Base-by-base conservation (phyloP, 2,329 filamentous ascomycete species). In the Raffaelea ambrosiae region DNA sequence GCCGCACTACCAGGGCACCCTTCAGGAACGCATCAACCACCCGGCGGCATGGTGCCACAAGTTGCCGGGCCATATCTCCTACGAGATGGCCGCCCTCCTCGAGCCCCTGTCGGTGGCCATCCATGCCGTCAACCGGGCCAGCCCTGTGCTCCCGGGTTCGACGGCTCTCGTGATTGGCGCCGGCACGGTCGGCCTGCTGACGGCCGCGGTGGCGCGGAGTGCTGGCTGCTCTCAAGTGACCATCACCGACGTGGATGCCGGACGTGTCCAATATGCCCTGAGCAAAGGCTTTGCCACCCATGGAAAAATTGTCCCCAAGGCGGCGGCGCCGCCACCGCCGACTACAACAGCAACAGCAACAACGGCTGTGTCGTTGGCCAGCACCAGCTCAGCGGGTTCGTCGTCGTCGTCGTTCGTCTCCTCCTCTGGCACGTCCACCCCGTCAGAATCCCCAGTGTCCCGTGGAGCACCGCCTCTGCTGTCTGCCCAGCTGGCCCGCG, bases 91-190 rank as follows among this genome's bases (percentile, higher is more conserved):
- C 10, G 77, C 79, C 20, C 69, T 83, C 3, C 67, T 83, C 2
- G 79, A 83, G 58, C 79, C 79, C 1, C 66, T 83, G 4, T 79
- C 76, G 0, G 79, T 83, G 20, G 77, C 76, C 19, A 76, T 82
- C 43, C 79, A 82, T 55, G 75, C 78, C 4, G 66, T 80, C 48
- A 79, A 80, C 57, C 69, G 79, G 31, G 76, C 77, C 13, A 63
- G 59, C 26, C 72, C 71, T 3, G n/a, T 29, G 7, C 61, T 68
- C 10, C 70, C 76, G 1, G 75, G 75, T 7, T 76, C 75, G 3
- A 76, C 72, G 2, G 75, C 76, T 4, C 63, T 84, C n/a, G 73
- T 84, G 23, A 72, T 83, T n/a, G 81, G 81, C 16, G 78, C 79
- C 11, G 81, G 80, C 16, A 76, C 81, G 1, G 74, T 84, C 26